These are phyloP conservation scores for Bondarzewia mesenterica DNA, from an alignment of 1,284 basidiomycete species.

Conservation along the genomic window DNA sequence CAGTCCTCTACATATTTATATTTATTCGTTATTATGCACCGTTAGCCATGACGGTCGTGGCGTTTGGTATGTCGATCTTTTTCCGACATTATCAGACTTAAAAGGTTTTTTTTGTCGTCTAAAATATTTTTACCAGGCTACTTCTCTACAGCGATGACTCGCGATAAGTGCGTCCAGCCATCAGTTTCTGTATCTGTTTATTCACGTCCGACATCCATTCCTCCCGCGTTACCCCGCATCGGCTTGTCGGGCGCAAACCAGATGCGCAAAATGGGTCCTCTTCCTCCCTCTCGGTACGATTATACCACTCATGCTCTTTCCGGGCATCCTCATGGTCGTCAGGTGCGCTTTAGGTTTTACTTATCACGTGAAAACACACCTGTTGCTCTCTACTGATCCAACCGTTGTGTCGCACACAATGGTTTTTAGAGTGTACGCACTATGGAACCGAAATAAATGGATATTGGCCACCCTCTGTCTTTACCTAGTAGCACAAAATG, in stretches of 20 bases:
- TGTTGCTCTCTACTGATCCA: too few relatives aligned
- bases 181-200: not conserved
- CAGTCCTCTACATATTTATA: slow-evolving; percentile 13
- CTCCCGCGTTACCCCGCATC: not conserved
- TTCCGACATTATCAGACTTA: too few relatives aligned
- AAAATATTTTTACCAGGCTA: too few relatives aligned
- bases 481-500: slow-evolving; percentile 5
- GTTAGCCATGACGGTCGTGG: slow-evolving; percentile 10
- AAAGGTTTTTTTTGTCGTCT: too few relatives aligned
- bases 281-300: slow-evolving; percentile 13
- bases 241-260: not conserved
- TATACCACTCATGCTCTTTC: slow-evolving; percentile 11
- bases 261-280: slow-evolving; percentile 11
- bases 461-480: slow-evolving; percentile 7
- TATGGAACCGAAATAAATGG: slow-evolving; percentile 12
- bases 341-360: too few relatives aligned
- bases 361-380: too few relatives aligned
- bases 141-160: slow-evolving; percentile 12
- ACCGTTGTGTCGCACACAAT: too few relatives aligned
- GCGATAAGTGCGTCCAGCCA: slow-evolving; percentile 8
- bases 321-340: slow-evolving; percentile 14
- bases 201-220: not conserved
- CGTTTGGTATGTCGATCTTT: slow-evolving; percentile 7
- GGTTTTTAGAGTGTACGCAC: slow-evolving; percentile 13
- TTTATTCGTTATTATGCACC: slow-evolving; percentile 12